phyloP scores from a whole-genome alignment of 2,329 filamentous ascomycete species.

The Aspergillus pseudoviridinutans region DNA sequence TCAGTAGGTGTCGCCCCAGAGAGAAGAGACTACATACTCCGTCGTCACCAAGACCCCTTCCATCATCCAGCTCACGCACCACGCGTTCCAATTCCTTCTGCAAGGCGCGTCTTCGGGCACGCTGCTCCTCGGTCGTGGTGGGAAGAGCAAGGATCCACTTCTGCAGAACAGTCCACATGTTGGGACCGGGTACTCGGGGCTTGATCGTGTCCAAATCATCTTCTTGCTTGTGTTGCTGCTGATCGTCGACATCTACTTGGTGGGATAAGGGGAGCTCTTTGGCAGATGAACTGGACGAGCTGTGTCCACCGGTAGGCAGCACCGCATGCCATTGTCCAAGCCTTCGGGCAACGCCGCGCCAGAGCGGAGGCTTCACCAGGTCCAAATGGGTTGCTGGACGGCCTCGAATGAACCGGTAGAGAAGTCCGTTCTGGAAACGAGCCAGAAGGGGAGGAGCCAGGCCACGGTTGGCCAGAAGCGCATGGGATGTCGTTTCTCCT shows the following conservation, averaged over 20 bases:
- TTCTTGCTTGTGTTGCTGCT: slow-evolving; percentile 11
- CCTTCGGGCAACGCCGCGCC: slow-evolving; percentile 75
- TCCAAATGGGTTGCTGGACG: slow-evolving; percentile 76
- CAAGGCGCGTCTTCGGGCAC: slow-evolving; percentile 61
- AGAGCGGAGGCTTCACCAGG: slow-evolving; percentile 69
- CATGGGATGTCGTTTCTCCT: slow-evolving; percentile 68
- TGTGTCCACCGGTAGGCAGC: slow-evolving; percentile 53
- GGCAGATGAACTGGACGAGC: slow-evolving; percentile 11
- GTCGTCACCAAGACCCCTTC: slow-evolving; percentile 70
- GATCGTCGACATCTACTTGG: slow-evolving; percentile 19
- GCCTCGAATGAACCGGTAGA: slow-evolving; percentile 87
- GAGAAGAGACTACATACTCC: slow-evolving; percentile 50
- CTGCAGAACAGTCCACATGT: slow-evolving; percentile 92
- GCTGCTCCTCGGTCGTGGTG: slow-evolving; percentile 64
- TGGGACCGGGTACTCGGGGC: slow-evolving; percentile 70
- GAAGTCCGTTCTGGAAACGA: slow-evolving; percentile 90
- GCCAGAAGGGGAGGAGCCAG: slow-evolving; percentile 85
- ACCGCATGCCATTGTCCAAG: slow-evolving; percentile 90
- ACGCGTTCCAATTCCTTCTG: slow-evolving; percentile 72
- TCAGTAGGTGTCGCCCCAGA: background rate
- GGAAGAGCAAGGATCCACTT: slow-evolving; percentile 92
- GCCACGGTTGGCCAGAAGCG: slow-evolving; percentile 74
- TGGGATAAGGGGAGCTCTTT: slow-evolving; percentile 17
- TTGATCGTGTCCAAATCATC: slow-evolving; percentile 40
- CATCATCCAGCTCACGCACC: slow-evolving; percentile 67